These are phyloP conservation scores for Kodamaea kakaduensis DNA, from an alignment of 805 yeast genomes.

Conservation along the genomic window DNA sequence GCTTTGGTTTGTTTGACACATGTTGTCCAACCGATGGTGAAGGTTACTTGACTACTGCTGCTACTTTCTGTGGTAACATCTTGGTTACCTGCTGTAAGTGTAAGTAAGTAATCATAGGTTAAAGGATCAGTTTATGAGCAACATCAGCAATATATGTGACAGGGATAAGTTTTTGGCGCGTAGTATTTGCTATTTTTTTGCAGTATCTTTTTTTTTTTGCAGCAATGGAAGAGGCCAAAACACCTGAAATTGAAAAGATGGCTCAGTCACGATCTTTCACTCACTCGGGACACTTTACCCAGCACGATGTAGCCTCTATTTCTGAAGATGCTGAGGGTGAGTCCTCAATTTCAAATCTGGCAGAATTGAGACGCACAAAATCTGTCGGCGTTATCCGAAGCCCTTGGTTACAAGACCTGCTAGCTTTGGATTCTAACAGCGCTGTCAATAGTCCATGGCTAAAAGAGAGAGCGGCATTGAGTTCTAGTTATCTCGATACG, in stretches of 20 bases:
- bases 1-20: constrained; percentile 38
- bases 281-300: neutral
- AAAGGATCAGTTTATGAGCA: too few relatives aligned
- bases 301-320: neutral
- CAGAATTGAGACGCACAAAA: too few relatives aligned
- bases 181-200: constrained; percentile 1
- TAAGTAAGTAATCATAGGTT: constrained; percentile 4
- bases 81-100: constrained; percentile 34
- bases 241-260: neutral
- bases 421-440: too few relatives aligned
- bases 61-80: constrained; percentile 35
- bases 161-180: constrained; percentile 3
- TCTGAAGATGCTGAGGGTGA: neutral
- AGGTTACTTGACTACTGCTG: constrained; percentile 35
- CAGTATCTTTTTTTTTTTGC: constrained; percentile 4
- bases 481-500: too few relatives aligned
- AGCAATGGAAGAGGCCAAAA: constrained; percentile 3
- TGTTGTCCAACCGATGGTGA: constrained; percentile 42
- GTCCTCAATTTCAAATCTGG: too few relatives aligned
- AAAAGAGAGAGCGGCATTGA: too few relatives aligned
- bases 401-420: too few relatives aligned
- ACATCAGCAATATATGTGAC: too few relatives aligned
- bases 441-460: too few relatives aligned
- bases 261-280: neutral
- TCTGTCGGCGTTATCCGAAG: too few relatives aligned